A percentile compares a stretch with the other conserved stretches of the same genome.
Conservation (phyloP, 129 eudicot species). For the Saposhnikovia divaricata region DNA sequence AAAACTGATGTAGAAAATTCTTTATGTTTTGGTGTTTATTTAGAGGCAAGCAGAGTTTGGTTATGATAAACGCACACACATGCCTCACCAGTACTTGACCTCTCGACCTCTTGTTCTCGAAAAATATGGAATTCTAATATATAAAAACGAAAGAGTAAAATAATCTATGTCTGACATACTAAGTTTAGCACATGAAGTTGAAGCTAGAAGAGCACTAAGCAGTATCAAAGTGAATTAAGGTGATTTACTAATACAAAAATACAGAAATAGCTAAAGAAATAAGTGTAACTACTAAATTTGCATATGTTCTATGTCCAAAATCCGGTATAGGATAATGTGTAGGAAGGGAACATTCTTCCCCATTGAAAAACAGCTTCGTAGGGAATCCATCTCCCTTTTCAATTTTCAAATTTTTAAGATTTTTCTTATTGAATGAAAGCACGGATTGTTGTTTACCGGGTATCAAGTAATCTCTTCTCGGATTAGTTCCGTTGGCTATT, state of each 20-base stretch:
- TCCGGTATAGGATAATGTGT: constrained; percentile 11
- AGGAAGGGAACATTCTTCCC: constrained; percentile 59
- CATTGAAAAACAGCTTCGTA: constrained; percentile 32
- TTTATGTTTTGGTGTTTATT: too few species aligned
- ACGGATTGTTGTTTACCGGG: constrained; percentile 59
- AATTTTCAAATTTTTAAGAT: constrained; percentile 14
- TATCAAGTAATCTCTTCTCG: constrained; percentile 24
- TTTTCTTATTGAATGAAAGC: constrained; percentile 34
- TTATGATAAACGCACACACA: background rate
- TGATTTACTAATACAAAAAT: background rate
- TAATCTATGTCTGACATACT: background rate
- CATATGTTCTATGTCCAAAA: background rate
- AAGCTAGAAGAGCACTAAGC: background rate
- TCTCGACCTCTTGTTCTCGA: background rate
- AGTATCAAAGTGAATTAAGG: background rate
- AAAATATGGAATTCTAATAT: too few species aligned
- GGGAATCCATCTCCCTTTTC: constrained; percentile 48
- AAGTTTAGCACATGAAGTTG: background rate
- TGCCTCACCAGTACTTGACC: background rate
- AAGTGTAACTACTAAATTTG: background rate
- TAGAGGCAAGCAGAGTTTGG: too few species aligned
- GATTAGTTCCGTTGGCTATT: constrained; percentile 29
- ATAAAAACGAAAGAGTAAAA: too few species aligned
- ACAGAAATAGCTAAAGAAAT: background rate
- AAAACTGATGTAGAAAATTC: too few species aligned